Percentiles rank a stretch among this genome's conserved stretches.
Conservation (phyloP, 495 filamentous ascomycete genomes). For the Talaromyces borbonicus region DNA sequence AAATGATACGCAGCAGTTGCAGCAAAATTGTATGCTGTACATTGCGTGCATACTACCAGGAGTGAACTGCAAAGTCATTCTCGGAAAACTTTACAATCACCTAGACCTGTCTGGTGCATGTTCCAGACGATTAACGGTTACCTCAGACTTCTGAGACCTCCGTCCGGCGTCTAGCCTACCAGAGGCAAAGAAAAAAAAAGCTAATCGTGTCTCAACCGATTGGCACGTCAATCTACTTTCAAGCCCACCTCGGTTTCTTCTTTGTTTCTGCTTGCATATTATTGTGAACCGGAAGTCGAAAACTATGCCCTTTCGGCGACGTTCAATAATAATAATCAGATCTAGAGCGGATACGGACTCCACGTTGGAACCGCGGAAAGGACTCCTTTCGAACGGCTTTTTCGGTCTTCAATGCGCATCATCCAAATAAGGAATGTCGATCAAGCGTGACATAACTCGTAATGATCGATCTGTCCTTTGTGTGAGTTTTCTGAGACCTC, state of each 20-base stretch:
- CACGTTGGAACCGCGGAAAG: too few species aligned
- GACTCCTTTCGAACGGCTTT: not conserved
- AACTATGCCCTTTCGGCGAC: not conserved
- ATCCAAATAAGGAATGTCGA: not conserved
- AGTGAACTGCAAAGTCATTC: not conserved
- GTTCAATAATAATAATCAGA: not conserved
- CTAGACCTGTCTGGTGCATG: too few species aligned
- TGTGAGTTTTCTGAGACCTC: too few species aligned
- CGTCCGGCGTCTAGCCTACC: too few species aligned
- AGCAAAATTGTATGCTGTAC: too few species aligned
- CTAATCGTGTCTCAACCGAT: constrained; percentile 1
- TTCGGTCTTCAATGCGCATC: not conserved
- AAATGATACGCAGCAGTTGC: too few species aligned
- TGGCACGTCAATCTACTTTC: constrained; percentile 2
- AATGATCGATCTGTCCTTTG: constrained; percentile 1
- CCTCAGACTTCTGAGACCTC: not conserved
- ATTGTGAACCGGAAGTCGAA: not conserved
- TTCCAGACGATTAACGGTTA: not conserved
- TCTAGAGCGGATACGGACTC: not conserved
- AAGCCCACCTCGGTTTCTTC: not conserved
- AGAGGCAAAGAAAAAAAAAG: too few species aligned
- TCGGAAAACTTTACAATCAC: too few species aligned
- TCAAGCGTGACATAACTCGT: constrained; percentile 1
- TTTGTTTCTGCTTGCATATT: too few species aligned
- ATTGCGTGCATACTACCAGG: not conserved